phyloP scores from a whole-genome alignment of 2,329 filamentous ascomycete genomes.

The Verruconis gallopava region DNA sequence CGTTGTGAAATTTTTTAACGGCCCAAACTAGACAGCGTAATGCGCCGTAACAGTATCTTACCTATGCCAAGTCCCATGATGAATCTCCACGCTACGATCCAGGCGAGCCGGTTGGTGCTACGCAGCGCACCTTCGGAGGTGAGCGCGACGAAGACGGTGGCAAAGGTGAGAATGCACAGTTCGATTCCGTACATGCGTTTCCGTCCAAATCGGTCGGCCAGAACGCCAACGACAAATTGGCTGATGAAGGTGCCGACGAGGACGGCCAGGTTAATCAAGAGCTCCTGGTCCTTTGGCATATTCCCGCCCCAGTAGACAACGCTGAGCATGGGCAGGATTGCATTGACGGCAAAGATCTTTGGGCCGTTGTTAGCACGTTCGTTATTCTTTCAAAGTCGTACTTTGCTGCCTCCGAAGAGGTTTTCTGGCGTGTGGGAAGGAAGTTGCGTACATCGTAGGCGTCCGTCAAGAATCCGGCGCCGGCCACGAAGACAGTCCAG shows the following conservation, averaged over 20 bases:
- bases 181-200: constrained; percentile 40
- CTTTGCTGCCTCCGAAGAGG: too few species aligned
- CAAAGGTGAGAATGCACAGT: constrained; percentile 33
- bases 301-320: constrained; percentile 35
- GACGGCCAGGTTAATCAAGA: constrained; percentile 34
- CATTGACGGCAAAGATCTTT: constrained; percentile 36
- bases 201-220: constrained; percentile 35
- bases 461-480: constrained; percentile 38
- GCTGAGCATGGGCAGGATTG: constrained; percentile 35
- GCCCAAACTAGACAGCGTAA: too few species aligned
- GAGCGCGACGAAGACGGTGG: constrained; percentile 35
- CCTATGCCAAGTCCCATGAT: constrained; percentile 41
- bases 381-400: too few species aligned
- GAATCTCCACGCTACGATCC: constrained; percentile 36
- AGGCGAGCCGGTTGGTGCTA: constrained; percentile 32
- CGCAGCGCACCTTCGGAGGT: constrained; percentile 28
- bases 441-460: constrained; percentile 25
- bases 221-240: constrained; percentile 33
- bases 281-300: constrained; percentile 21
- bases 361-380: neutral
- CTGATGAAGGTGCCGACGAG: constrained; percentile 34
- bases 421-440: too few species aligned
- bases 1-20: too few species aligned
- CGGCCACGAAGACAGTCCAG: constrained; percentile 29
- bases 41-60: neutral